A percentile compares a stretch with the other conserved stretches of the same genome.
These are phyloP conservation scores for Apiosordaria backusii DNA, from an alignment of 495 filamentous ascomycete species.

Conservation along the genomic window DNA sequence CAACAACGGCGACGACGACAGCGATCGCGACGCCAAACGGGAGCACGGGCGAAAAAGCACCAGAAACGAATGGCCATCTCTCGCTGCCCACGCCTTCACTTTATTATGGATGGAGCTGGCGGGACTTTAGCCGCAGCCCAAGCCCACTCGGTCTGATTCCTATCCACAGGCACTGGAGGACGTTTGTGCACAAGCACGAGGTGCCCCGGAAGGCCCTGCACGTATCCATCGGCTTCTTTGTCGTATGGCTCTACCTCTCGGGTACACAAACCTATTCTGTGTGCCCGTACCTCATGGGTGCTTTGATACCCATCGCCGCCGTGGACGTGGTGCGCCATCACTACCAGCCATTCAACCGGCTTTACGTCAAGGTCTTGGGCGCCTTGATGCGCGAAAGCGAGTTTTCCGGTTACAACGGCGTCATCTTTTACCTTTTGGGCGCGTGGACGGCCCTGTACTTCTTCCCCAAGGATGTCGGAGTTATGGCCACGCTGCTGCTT, in stretches of 20 bases:
- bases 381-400: conserved; percentile 96
- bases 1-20: conserved; percentile 1
- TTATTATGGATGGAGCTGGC: conserved; percentile 61
- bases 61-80: conserved; percentile 62
- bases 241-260: conserved; percentile 73
- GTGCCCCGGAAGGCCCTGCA: conserved; percentile 74
- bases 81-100: conserved; percentile 54
- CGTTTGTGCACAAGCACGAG: conserved; percentile 73
- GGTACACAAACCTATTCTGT: conserved; percentile 71
- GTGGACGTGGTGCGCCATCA: conserved; percentile 79
- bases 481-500: conserved; percentile 82
- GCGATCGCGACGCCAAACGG: background rate
- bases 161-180: conserved; percentile 74
- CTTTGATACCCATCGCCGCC: conserved; percentile 82
- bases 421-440: conserved; percentile 92
- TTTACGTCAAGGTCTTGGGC: conserved; percentile 81
- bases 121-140: conserved; percentile 80
- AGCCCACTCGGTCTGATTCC: conserved; percentile 92
- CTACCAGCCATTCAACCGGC: conserved; percentile 71
- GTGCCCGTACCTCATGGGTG: conserved; percentile 75
- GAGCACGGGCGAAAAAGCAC: conserved; percentile 18
- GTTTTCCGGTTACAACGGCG: conserved; percentile 88
- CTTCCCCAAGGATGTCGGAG: conserved; percentile 91
- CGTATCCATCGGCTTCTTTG: conserved; percentile 93
- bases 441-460: conserved; percentile 80